Base-by-base conservation (phyloP, 345 rosid species). In the Microcos paniculata region DNA sequence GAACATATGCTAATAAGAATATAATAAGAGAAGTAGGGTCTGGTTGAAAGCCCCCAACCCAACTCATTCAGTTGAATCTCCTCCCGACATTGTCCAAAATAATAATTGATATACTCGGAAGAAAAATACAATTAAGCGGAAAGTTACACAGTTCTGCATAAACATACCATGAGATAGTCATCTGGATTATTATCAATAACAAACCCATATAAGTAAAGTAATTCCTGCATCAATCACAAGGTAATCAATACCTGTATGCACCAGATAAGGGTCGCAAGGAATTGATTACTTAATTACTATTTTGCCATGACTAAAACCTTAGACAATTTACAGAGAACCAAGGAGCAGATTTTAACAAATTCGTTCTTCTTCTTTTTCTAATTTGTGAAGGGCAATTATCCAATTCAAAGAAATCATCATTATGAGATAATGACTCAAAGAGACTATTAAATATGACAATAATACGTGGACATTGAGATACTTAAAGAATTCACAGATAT, bases 201-300 rank as follows among this genome's bases (percentile, higher is more conserved):
- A 79, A 95, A 92, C 68, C 98, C 99, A 73, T 92, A 92, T n/a
- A 95, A 85, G 87, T 95, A 95, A 49, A 95, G 83, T 62, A 95
- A 83, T 83, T 95, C 99, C 99, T 95, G 88, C 86, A 51, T 72
- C 48, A 59, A 62, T 66, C 46, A 49, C 48, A 74, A 71, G 58
- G 57, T 23, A 74, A 65, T 12, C 6, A 30, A 69, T 45, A 56
- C 18, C 33, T 18, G 18, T 24, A 57, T 42, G 23, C 31, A 8
- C 38, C 30, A 38, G 62, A 71, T 53, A 40, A 71, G 62, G 18
- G 52, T 28, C 3, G 40, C 15, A 6, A 9, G 7, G 28, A 10
- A 68, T 28, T 48, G 40, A 46, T 46, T 67, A 67, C n/a, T n/a
- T n/a, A n/a, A n/a, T n/a, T n/a, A n/a, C n/a, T n/a, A 23, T 15